phyloP scores from a whole-genome alignment of 2,329 filamentous ascomycete species.

The Stachybotrys echinatus region DNA sequence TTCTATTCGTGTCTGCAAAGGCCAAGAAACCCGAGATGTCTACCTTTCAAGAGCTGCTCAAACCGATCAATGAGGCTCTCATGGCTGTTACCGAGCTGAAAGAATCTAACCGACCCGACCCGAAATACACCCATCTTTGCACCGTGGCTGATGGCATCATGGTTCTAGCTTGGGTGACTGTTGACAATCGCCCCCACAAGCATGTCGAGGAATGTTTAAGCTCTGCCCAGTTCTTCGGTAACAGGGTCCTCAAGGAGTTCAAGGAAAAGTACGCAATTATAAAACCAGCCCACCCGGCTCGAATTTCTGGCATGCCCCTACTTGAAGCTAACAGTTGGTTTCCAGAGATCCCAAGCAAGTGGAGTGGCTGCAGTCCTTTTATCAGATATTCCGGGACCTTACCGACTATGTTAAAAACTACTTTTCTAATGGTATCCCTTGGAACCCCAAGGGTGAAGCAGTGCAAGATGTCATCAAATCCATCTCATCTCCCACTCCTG shows the following conservation, averaged over 20 bases:
- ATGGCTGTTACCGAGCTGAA: constrained; percentile 74
- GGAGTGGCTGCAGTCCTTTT: constrained; percentile 90
- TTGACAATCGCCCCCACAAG: constrained; percentile 77
- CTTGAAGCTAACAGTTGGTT: not conserved
- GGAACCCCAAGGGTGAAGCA: constrained; percentile 76
- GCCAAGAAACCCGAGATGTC: constrained; percentile 83
- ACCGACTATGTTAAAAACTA: constrained; percentile 79
- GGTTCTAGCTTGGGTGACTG: constrained; percentile 83
- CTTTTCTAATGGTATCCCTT: constrained; percentile 72
- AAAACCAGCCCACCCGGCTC: not conserved
- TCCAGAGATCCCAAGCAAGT: constrained; percentile 71
- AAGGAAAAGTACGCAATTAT: constrained; percentile 62
- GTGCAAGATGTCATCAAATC: constrained; percentile 61
- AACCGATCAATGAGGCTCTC: constrained; percentile 80
- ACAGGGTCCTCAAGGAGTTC: constrained; percentile 85
- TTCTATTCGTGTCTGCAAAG: constrained; percentile 82
- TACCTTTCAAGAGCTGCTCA: constrained; percentile 70
- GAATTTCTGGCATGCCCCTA: not conserved
- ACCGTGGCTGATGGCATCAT: constrained; percentile 88
- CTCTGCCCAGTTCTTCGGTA: constrained; percentile 89
- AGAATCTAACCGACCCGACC: constrained; percentile 71
- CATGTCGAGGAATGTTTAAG: constrained; percentile 79
- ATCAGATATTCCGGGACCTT: constrained; percentile 81
- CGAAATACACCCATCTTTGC: constrained; percentile 75
- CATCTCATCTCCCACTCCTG: constrained; percentile 37